Conservation (phyloP, 2,329 filamentous ascomycete species). For the Metarhizium brunneum region DNA sequence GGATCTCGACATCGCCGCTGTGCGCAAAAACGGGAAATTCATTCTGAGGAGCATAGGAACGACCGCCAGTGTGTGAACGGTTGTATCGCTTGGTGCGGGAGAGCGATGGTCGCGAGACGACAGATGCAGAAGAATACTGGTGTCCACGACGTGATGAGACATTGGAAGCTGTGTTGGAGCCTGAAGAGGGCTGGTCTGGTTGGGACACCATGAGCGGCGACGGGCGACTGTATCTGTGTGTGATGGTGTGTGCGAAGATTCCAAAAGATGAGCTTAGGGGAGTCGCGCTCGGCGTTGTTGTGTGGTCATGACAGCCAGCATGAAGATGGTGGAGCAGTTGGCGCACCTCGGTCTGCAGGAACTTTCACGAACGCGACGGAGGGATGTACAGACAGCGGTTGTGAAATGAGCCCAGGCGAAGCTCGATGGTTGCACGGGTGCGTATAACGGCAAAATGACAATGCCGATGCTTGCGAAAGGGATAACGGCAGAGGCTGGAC, state of each 20-base stretch:
- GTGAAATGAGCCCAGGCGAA: not conserved
- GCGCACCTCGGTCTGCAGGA: not conserved
- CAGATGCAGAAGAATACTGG: slow-evolving; percentile 32
- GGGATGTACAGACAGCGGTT: not conserved
- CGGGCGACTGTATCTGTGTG: not conserved
- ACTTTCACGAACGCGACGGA: not conserved
- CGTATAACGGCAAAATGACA: not conserved
- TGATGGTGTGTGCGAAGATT: not conserved
- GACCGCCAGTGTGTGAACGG: slow-evolving; percentile 70
- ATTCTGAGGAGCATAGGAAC: slow-evolving; percentile 64
- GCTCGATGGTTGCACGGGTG: not conserved
- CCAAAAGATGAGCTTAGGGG: not conserved
- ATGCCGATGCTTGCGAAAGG: not conserved
- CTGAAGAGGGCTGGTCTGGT: slow-evolving; percentile 32
- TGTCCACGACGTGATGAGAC: slow-evolving; percentile 1
- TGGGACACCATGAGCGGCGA: slow-evolving; percentile 51
- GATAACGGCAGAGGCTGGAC: not conserved
- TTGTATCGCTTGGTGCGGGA: slow-evolving; percentile 62
- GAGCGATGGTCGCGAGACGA: slow-evolving; percentile 54
- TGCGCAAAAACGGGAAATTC: slow-evolving; percentile 89
- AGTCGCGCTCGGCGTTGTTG: not conserved
- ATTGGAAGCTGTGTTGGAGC: slow-evolving; percentile 2
- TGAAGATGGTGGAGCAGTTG: not conserved
- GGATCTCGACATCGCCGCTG: slow-evolving; percentile 86
- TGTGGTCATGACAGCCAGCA: not conserved